Evolutionary conservation across 1,284 basidiomycete species (phyloP).

Genomic region (Pterulicium gracile): DNA sequence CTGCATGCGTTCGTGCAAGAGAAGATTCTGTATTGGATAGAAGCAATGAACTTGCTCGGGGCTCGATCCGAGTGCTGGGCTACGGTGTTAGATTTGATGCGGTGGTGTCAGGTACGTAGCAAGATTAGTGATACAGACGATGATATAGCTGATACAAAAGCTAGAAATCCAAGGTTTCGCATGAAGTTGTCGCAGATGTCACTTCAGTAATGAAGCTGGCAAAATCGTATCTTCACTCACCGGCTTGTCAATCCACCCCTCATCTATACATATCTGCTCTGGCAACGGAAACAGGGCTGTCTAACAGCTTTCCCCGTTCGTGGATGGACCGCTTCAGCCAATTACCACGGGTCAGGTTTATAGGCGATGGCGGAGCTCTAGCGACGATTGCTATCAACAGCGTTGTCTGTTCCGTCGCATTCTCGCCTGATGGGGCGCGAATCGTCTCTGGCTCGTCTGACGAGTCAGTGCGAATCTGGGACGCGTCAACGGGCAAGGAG

Average conservation of each 20-base stretch:
- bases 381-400: not conserved
- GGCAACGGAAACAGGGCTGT: not conserved
- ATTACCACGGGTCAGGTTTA: not conserved
- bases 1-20: not conserved
- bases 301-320: not conserved
- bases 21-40: not conserved
- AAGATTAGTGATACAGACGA: too few relatives aligned
- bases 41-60: not conserved
- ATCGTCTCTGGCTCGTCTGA: not conserved
- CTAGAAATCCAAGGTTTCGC: not conserved
- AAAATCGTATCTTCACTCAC: not conserved
- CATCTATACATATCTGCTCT: constrained; percentile 2
- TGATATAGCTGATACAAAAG: not conserved
- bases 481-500: not conserved
- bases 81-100: not conserved
- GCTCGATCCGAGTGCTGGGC: not conserved
- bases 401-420: not conserved
- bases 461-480: not conserved
- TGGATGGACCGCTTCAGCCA: not conserved
- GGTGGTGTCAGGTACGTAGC: too few relatives aligned
- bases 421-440: not conserved
- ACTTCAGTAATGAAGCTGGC: not conserved
- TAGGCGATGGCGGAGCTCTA: not conserved
- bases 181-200: not conserved
- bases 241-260: not conserved